Conservation (phyloP, 2,329 filamentous ascomycete species). For the Nigrospora osmanthi region DNA sequence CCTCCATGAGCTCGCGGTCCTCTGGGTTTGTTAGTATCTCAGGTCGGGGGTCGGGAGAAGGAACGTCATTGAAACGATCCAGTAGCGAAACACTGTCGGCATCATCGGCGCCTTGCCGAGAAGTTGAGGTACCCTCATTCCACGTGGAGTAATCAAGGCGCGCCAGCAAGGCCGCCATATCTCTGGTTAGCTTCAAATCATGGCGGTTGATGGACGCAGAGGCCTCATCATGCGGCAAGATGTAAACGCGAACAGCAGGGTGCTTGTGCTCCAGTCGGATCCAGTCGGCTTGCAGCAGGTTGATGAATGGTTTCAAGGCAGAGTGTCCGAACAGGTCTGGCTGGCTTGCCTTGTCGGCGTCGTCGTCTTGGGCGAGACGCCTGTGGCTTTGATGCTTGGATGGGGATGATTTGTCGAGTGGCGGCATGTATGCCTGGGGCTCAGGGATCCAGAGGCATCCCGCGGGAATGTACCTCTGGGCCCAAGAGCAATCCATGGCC, state of each 20-base stretch:
- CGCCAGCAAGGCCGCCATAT: slow-evolving; percentile 39
- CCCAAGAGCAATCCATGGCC: slow-evolving; percentile 4
- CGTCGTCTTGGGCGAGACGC: slow-evolving; percentile 13
- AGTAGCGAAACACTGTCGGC: slow-evolving; percentile 48
- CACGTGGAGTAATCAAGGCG: slow-evolving; percentile 52
- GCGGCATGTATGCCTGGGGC: slow-evolving; percentile 9
- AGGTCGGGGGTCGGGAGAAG: slow-evolving; percentile 56
- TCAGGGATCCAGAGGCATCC: slow-evolving; percentile 27
- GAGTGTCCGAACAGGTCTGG: slow-evolving; percentile 17
- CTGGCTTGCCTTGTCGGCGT: slow-evolving; percentile 15
- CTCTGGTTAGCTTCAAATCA: slow-evolving; percentile 32
- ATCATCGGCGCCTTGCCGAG: slow-evolving; percentile 21
- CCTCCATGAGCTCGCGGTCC: slow-evolving; percentile 43
- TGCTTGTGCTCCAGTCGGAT: slow-evolving; percentile 31
- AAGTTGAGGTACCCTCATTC: slow-evolving; percentile 32
- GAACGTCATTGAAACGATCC: slow-evolving; percentile 65
- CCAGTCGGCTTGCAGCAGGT: slow-evolving; percentile 31
- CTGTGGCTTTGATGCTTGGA: slow-evolving; percentile 16
- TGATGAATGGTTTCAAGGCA: slow-evolving; percentile 13
- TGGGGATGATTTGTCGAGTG: slow-evolving; percentile 6
- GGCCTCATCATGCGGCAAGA: slow-evolving; percentile 59
- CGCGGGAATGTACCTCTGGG: slow-evolving; percentile 27
- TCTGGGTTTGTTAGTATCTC: slow-evolving; percentile 39
- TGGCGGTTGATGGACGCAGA: slow-evolving; percentile 43
- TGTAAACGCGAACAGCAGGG: slow-evolving; percentile 42